Conservation (phyloP, 805 yeast species). For the Kodamaea hsintzibuensis region DNA sequence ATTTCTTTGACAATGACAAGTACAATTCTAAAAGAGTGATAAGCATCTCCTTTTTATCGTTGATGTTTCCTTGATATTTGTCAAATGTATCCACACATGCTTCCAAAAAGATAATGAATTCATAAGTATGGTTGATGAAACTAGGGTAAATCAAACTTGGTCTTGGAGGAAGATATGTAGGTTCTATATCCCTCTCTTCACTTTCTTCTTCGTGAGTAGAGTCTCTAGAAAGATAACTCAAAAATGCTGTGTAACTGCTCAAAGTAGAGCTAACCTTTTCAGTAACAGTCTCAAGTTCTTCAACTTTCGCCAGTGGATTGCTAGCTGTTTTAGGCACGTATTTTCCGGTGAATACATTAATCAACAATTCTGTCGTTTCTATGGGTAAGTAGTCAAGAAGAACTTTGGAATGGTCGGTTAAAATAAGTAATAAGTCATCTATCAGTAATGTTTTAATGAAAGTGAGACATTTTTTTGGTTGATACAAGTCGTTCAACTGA, state of each 20-base stretch:
- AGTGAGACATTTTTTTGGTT: slow-evolving; percentile 57
- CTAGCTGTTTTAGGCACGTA: slow-evolving; percentile 47
- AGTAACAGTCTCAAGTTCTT: neutral
- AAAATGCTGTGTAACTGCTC: slow-evolving; percentile 34
- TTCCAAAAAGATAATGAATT: slow-evolving; percentile 88
- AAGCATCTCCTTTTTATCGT: slow-evolving; percentile 71
- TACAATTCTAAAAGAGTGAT: slow-evolving; percentile 84
- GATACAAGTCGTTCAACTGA: slow-evolving; percentile 62
- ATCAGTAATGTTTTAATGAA: slow-evolving; percentile 69
- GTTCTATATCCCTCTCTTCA: slow-evolving; percentile 25
- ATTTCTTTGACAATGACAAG: slow-evolving; percentile 50
- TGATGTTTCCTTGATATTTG: slow-evolving; percentile 65
- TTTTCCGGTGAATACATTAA: slow-evolving; percentile 86
- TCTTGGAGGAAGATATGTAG: slow-evolving; percentile 88
- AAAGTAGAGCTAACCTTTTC: slow-evolving; percentile 22
- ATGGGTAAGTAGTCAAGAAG: slow-evolving; percentile 70
- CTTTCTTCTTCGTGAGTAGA: slow-evolving; percentile 17
- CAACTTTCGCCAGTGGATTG: neutral
- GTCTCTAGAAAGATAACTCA: slow-evolving; percentile 27
- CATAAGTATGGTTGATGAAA: slow-evolving; percentile 81
- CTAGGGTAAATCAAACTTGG: slow-evolving; percentile 86
- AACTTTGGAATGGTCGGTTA: slow-evolving; percentile 64
- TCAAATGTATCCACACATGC: slow-evolving; percentile 84
- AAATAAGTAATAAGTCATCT: slow-evolving; percentile 73
- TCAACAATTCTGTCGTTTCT: slow-evolving; percentile 78